Evolutionary conservation across 176 grass and related monocot species (phyloP), one percentile per base, ranked within the genome.

Genomic region (Thinopyrum elongatum): DNA sequence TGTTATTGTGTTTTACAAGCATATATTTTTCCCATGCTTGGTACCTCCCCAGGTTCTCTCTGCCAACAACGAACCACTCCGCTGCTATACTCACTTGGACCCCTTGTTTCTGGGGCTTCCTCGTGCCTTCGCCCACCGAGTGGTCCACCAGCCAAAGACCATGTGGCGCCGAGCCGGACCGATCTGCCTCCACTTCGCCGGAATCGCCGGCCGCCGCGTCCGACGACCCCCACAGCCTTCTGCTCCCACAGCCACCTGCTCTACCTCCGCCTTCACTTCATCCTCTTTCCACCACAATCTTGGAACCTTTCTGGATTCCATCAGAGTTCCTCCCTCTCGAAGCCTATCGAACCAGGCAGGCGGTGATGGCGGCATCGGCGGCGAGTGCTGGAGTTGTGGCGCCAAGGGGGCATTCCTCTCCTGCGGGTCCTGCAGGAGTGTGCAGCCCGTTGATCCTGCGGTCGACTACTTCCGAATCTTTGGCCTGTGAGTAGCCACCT

Each of bases 381-480:
- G 65, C 29, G 79, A 51, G 62, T 98, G 96, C 84, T 98, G 96
- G 96, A 95, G 84, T 85, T 98, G 93, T 60, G 92, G 86, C 14
- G 78, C 83, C 29, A 74, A 19, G 27, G 86, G 89, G 30, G 88
- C 86, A 77, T 98, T 98, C 86, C 86, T 98, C 59, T 82, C 96
- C n/a, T 98, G 96, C 28, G 84, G 86, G 3, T 82, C 86, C 42
- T 98, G 96, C 77, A 82, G 92, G 63, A 92, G 91, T 23, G 96
- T 98, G 85, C 96, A 95, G 78, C 90, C 93, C 30, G 70, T 95
- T 36, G 91, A 95, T 81, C 80, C 74, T 26, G 76, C 88, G 10
- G 70, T 98, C 17, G 90, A 98, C 74, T 94, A 94, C 76, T 98
- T 98, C 82, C 74, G 74, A 16, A 98, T 98, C 66, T 95, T 98